Evolutionary conservation across 2,329 filamentous ascomycete species (phyloP), one percentile per base, ranked within the genome.

Genomic region (Piedraia hortae): DNA sequence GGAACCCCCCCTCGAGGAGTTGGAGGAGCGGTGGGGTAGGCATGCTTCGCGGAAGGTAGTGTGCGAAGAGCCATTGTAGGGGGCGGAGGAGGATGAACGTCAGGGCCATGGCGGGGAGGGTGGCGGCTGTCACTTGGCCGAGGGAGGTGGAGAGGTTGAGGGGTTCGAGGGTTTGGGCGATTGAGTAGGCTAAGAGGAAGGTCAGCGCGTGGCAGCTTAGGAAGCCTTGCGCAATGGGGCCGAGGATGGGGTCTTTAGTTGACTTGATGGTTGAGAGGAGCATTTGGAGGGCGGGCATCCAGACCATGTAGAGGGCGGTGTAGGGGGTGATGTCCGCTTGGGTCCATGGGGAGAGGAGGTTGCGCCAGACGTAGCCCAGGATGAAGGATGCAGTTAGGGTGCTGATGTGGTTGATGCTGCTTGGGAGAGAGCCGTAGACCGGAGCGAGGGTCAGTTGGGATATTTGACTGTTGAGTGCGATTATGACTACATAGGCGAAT

Each of bases 391-490:
- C 49, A 34, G 64, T 64, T 29, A 77, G 11, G 5, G 30, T 23
- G 49, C 20, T 13, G 7, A 32, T 71, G 69, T 91, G 82, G 43
- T 68, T 71, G 31, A 69, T 53, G 1, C 62, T 58, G 1, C 77
- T 55, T 1, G 82, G 73, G 16, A 89, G 73, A 9, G 68, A 65
- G 23, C 85, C 85, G 45, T 88, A 93, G 6, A 88, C 71, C 2
- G 85, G 85, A 10, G 77, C 73, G 15, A 93, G 54, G 17, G 62
- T 67, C 29, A 78, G 54, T 39, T 75, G 63, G 1, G 73, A 82
- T 26, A 70, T 59, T 29, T 66, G 63, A 20, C 70, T 67, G 28
- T 59, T 64, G 18, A 67, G 40, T 19, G 66, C 72, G 6, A 61
- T 54, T 20, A 72, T 48, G 5, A 21, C 19, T 6, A 32, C 21